These are phyloP conservation scores for Boletus pseudopeckii DNA, from an alignment of 768 basidiomycete species.

Conservation along the genomic window DNA sequence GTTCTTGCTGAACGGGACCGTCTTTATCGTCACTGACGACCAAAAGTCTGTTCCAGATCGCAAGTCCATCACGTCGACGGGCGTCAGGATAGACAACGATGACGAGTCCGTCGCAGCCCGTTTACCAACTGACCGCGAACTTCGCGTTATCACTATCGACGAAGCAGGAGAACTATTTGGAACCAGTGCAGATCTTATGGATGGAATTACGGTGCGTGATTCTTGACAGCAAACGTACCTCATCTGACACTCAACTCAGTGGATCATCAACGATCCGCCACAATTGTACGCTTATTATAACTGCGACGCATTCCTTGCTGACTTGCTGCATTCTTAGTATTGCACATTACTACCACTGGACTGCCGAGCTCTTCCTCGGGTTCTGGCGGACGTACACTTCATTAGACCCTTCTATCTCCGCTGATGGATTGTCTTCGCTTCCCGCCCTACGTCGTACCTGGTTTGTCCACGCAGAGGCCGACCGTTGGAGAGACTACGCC, in stretches of 20 bases:
- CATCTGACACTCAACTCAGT: slow-evolving; percentile 38
- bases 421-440: slow-evolving; percentile 65
- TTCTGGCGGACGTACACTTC: slow-evolving; percentile 90
- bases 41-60: slow-evolving; percentile 64
- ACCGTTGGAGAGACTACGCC: slow-evolving; percentile 89
- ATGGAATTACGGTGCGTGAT: slow-evolving; percentile 64
- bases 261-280: slow-evolving; percentile 78
- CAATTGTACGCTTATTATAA: slow-evolving; percentile 65
- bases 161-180: slow-evolving; percentile 72
- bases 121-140: slow-evolving; percentile 73
- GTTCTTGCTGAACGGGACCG: slow-evolving; percentile 76
- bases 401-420: slow-evolving; percentile 65
- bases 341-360: slow-evolving; percentile 92
- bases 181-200: slow-evolving; percentile 64
- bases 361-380: slow-evolving; percentile 88
- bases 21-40: slow-evolving; percentile 77
- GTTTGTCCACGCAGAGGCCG: slow-evolving; percentile 70
- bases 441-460: slow-evolving; percentile 72
- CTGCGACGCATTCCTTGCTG: not conserved
- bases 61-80: slow-evolving; percentile 69
- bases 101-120: slow-evolving; percentile 52
- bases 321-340: slow-evolving; percentile 43
- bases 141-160: slow-evolving; percentile 67
- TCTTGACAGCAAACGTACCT: not conserved
- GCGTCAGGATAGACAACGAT: slow-evolving; percentile 54